phyloP scores from a whole-genome alignment of 2,329 filamentous ascomycete species.

The Coniella lustricola region DNA sequence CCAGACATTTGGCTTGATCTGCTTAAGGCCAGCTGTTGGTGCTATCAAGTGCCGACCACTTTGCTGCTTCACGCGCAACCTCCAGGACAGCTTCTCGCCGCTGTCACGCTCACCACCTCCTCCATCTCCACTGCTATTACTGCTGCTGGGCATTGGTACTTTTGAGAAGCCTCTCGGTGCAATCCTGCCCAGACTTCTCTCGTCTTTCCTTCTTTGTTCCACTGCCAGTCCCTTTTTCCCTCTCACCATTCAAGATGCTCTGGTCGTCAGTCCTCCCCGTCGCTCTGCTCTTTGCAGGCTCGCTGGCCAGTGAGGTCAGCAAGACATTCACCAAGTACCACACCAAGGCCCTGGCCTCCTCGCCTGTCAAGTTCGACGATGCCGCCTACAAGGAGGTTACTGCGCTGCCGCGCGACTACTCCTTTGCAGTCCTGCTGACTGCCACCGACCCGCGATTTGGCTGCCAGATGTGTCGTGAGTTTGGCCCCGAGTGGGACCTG shows the following conservation, averaged over 20 bases:
- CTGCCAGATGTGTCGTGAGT: slow-evolving; percentile 80
- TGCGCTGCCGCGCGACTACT: slow-evolving; percentile 72
- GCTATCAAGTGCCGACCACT: not conserved
- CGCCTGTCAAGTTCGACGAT: slow-evolving; percentile 74
- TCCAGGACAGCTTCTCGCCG: not conserved
- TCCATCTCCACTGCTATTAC: not conserved
- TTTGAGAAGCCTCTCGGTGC: slow-evolving; percentile 7
- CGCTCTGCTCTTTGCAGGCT: slow-evolving; percentile 52
- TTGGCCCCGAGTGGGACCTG: slow-evolving; percentile 91
- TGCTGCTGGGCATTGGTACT: slow-evolving; percentile 4
- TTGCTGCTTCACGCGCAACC: not conserved
- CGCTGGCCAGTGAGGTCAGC: slow-evolving; percentile 51
- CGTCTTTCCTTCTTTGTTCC: not conserved
- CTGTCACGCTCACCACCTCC: not conserved
- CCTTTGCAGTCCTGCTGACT: slow-evolving; percentile 74
- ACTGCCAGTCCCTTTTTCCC: not conserved
- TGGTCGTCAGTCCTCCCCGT: slow-evolving; percentile 55
- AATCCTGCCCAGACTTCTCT: not conserved
- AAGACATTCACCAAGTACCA: slow-evolving; percentile 69
- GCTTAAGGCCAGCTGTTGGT: slow-evolving; percentile 9
- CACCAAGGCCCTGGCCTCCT: slow-evolving; percentile 55
- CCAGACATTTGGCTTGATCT: not conserved
- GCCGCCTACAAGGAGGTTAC: slow-evolving; percentile 69
- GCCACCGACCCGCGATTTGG: slow-evolving; percentile 77
- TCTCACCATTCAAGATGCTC: slow-evolving; percentile 53